Evolutionary conservation across 495 filamentous ascomycete genomes (phyloP), one percentile per base, ranked within the genome.

Genomic region (Collariella sp.): DNA sequence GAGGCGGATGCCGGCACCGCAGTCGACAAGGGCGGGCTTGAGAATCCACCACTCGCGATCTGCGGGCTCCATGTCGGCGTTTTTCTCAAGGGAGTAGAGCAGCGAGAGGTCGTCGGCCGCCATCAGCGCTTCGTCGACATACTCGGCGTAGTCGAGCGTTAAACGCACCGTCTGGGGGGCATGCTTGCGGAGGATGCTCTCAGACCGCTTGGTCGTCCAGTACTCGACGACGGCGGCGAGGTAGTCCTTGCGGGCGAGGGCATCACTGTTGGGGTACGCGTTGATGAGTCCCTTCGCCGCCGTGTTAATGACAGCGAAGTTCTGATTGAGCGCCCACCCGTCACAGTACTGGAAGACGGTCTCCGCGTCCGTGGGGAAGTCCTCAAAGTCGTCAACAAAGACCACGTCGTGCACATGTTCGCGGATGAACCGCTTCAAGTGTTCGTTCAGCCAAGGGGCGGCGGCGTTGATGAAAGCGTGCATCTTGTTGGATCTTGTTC

Each of bases 21-120:
- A 78, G 55, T 90, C 87, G 66, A 84, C 87, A 83, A 91, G 88
- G 0, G 85, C 80, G 0, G 87, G 87, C 58, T 91, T 91, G 34
- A 90, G 67, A 50, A 90, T 88, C 87, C 87, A 91, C 84, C 85
- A 91, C 65, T 85, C 81, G 22, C 76, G 76, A 56, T 85, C 76
- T 1, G 68, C 56, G 6, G 70, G 65, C 2, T 63, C 56, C 29
- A 46, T 55, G 18, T 16, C 33, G 10, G 67, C 70, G 62, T 87
- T 87, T 26, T 72, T 74, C 26, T 71, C 74, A 41, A 87, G 77
- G 23, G 79, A 82, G 36, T 83, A 83, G 20, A 76, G 74, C 20
- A 64, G 52, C 20, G 48, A 54, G 26, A 91, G 68, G 64, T 89
- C 87, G 50, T 76, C 89, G 11, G 83, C 83, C 48, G 89, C 87